Evolutionary conservation across 192 early-diverging fungal genomes (phyloP), one percentile per base, ranked within the genome.

Genomic region (Coemansia sp.): DNA sequence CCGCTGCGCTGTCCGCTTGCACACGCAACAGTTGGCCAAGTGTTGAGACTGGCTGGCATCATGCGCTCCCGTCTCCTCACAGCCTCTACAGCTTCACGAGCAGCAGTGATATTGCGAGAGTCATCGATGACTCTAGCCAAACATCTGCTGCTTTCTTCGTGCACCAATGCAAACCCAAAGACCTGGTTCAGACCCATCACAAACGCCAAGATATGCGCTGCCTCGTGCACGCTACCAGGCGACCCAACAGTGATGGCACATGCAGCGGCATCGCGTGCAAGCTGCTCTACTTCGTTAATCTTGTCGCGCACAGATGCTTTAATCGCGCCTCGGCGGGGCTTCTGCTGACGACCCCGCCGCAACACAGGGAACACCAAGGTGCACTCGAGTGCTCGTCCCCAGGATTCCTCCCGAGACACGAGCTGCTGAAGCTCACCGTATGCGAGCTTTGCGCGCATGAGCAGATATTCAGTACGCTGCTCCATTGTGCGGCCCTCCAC

Each of bases 81-180:
- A 5, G 38, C 60, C 24, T 74, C 71, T 9, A 74, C 46, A 2
- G 38, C 43, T 32, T 75, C 72, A 6, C 72, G 72, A 25, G 53
- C 57, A 37, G 55, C 66, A 3, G 72, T 68, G 17, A 68, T 55
- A 18, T 65, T 68, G 25, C 50, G 50, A 22, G 66, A 47, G 28
- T 59, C 61, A 18, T 70, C 73, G 6, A 76, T 24, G 20, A 68
- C 38, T 13, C 32, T 39, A 0, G 64, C 45, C 30, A 64, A n/a
- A 11, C 23, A 6, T 4, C 41, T 8, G 10, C 39, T 33, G 15
- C 14, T 15, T 15, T 5, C 27, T 9, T 37, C 28, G 1, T 38
- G 9, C 15, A 22, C 37, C 17, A 5, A n/a, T 17, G 45, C 41
- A 25, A 70, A 25, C 7, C 72, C 72, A 50, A 69, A 58, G n/a